These are phyloP conservation scores for Fraxinus baroniana DNA, from an alignment of 305 asterid genomes.

Conservation along the genomic window DNA sequence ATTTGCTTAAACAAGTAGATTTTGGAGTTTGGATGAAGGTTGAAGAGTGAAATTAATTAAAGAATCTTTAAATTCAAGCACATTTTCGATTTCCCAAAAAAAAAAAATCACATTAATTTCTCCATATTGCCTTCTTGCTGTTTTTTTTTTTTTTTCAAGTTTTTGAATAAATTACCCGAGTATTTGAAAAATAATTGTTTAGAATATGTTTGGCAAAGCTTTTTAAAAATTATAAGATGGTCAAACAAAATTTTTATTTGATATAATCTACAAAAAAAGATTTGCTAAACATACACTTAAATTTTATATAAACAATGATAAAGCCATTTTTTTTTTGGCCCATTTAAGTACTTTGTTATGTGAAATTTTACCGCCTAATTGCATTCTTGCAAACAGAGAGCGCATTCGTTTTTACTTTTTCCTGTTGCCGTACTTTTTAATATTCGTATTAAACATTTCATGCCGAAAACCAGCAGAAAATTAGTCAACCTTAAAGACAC, in stretches of 20 bases:
- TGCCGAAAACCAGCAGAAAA: background rate
- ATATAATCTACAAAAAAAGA: background rate
- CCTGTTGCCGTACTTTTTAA: background rate
- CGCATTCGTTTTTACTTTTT: no score
- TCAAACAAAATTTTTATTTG: background rate
- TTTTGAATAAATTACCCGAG: background rate
- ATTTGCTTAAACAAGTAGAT: background rate
- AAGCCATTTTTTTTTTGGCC: background rate
- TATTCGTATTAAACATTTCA: background rate
- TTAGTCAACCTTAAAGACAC: no score
- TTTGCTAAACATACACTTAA: background rate
- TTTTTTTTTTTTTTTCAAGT: background rate
- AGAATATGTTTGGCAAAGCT: background rate
- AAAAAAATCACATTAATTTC: background rate
- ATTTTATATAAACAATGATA: no score
- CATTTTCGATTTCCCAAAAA: background rate
- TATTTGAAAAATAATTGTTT: background rate
- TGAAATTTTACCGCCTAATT: no score
- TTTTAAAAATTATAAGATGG: background rate
- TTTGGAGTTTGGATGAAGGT: background rate
- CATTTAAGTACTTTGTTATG: no score
- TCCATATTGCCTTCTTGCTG: background rate
- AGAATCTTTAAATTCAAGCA: background rate
- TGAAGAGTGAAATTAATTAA: background rate
- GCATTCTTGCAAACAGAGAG: no score